Evolutionary conservation across 306 rosid genomes (phyloP).

Genomic region (Styphnolobium japonicum): DNA sequence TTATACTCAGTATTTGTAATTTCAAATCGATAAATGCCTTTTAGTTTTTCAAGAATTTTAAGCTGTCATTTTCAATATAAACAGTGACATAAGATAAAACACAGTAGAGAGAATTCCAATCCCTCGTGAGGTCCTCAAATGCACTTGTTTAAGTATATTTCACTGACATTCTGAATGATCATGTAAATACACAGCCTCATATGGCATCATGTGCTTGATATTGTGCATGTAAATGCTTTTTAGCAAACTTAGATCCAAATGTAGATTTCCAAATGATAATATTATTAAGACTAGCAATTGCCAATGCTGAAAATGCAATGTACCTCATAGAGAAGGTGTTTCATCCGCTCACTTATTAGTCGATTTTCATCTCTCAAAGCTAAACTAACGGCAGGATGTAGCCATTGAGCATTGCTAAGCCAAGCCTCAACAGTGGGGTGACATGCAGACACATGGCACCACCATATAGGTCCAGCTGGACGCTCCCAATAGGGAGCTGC

Average conservation of each 20-base stretch:
- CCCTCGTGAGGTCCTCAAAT: background rate
- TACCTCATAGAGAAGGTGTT: constrained; percentile 91
- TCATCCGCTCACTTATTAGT: constrained; percentile 85
- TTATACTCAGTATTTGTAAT: background rate
- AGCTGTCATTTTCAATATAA: background rate
- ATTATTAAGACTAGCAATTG: background rate
- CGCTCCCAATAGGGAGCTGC: constrained; percentile 93
- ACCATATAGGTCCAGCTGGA: constrained; percentile 90
- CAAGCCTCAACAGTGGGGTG: constrained; percentile 64
- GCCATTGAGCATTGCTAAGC: constrained; percentile 83
- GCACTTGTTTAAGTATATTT: background rate
- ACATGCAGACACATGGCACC: constrained; percentile 88
- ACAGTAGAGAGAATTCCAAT: background rate
- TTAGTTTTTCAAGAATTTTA: background rate
- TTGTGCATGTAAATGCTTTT: background rate
- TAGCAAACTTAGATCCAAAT: constrained; percentile 3
- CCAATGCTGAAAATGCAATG: constrained; percentile 6
- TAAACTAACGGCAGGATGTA: constrained; percentile 85
- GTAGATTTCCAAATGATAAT: background rate
- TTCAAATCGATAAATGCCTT: background rate
- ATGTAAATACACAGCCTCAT: background rate
- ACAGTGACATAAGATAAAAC: background rate
- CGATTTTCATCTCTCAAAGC: constrained; percentile 84
- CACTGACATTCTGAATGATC: background rate
- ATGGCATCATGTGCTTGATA: background rate